Evolutionary conservation across 371 early-diverging fungal species (phyloP), one percentile per base, ranked within the genome.

Genomic region (Saksenaea oblongispora): DNA sequence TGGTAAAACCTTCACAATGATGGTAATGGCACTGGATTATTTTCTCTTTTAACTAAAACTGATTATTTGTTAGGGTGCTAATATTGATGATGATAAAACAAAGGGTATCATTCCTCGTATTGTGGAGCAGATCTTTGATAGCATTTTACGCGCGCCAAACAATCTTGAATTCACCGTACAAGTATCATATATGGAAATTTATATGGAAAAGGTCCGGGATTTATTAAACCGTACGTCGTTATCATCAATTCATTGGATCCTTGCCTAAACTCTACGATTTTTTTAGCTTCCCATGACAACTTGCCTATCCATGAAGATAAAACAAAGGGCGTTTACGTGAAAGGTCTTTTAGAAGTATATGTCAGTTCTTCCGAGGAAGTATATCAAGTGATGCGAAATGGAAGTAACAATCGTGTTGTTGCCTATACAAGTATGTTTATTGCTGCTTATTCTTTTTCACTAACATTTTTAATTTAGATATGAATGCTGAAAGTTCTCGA

Each of bases 1-100:
- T 56, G 99, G 99, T 70, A 99, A 99, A 85, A 99, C 99, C 5
- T 93, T 93, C 78, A 99, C 99, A 17, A 98, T 99, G 98, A 95
- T 96, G 95, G 92, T 89, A 82, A 55, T 14, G 28, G 22, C 34
- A 14, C 34, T 18, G 17, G 67, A 34, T 61, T 13, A 28, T 41
- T 14, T 31, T 17, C 56, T 42, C 0, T 56, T 54, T 56, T 51
- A n/a, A n/a, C n/a, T 34, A 11, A 37, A 79, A 92, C 91, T 75
- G 90, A 89, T 14, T 86, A 13, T 35, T 81, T 82, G 89, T 87
- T 89, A 94, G 92, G 96, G 96, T 54, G 86, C 91, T 24, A 93
- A 95, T 70, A 93, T 96, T 72, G 96, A 95, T 67, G 88, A 90
- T 72, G 88, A 87, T n/a, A 87, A 90, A 3, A 72, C 90, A 54